Evolutionary conservation across 352 stramenopile genomes (phyloP), one percentile per base, ranked within the genome.

Genomic region (Globisporangium paddicum): DNA sequence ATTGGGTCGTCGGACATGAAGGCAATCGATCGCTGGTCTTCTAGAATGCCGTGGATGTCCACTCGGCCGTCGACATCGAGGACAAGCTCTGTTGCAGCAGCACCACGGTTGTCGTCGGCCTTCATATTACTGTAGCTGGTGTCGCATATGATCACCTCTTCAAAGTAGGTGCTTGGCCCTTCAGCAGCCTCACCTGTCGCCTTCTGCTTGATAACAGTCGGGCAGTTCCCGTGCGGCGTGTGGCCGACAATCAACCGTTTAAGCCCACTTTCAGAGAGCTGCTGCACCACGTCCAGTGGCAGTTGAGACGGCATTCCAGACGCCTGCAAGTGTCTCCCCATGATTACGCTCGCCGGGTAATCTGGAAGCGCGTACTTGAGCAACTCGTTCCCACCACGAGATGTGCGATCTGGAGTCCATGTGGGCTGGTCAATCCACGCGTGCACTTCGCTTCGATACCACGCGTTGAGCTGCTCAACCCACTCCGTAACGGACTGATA

Each of bases 211-310:
- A 93, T 77, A 19, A 97, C 77, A 0, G 93, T 95, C 13, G 93
- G 91, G 59, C 84, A 96, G 64, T 93, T 96, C 11, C 93, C 91
- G 44, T 96, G 92, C 18, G 93, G 93, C 46, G 92, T 96, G 61
- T 98, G 93, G 4, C 93, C 93, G n/a, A 97, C 80, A 34, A 98
- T 77, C 10, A 98, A 68, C 21, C 89, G 75, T 28, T 76, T 75
- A 65, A 98, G 95, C 10, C 81, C 83, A 57, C 82, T 82, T 19
- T 85, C 62, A 19, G 68, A 71, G 9, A 98, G 65, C 58, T 75
- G 71, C 14, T 69, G 61, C 11, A 74, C 75, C 7, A 91, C 77
- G 7, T 56, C 40, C 3, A 48, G 21, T 10, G 82, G 77, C 8
- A 93, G 47, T 23, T 57, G 66, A 41, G 67, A 78, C 42, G 71